Conservation (phyloP, 208 protist species). For the Leishmania martiniquensis region DNA sequence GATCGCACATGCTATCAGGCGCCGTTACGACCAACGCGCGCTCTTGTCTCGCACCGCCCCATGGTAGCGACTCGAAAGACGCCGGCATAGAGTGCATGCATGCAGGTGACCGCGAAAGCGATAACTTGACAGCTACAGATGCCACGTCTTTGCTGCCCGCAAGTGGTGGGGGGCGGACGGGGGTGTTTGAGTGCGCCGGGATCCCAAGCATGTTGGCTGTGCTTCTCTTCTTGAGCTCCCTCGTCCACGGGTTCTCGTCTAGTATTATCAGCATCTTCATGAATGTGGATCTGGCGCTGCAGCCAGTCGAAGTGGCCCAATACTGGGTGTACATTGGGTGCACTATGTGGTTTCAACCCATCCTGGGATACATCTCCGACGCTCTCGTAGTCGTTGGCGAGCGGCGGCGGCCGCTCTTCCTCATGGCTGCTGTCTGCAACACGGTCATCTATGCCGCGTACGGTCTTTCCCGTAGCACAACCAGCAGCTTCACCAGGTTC, state of each 20-base stretch:
- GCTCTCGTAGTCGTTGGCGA: slow-evolving; percentile 38
- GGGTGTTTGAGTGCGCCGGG: slow-evolving; percentile 5
- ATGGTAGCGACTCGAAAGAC: not conserved
- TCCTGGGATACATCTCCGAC: slow-evolving; percentile 44
- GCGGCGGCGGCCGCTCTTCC: slow-evolving; percentile 45
- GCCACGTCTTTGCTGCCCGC: not conserved
- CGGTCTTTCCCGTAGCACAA: slow-evolving; percentile 6
- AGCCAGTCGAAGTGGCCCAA: slow-evolving; percentile 36
- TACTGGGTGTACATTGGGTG: slow-evolving; percentile 53
- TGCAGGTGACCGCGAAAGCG: not conserved
- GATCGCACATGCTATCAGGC: not conserved
- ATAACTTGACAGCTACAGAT: not conserved
- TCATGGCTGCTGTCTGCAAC: slow-evolving; percentile 33
- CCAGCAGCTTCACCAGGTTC: slow-evolving; percentile 20
- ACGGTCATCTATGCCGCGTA: slow-evolving; percentile 35
- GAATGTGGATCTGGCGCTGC: slow-evolving; percentile 27
- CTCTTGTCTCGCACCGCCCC: not conserved
- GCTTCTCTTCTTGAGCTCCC: slow-evolving; percentile 37
- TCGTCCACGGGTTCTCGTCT: slow-evolving; percentile 39
- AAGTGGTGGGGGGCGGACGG: not conserved
- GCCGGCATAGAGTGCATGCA: not conserved
- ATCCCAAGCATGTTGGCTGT: slow-evolving; percentile 35
- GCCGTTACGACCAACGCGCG: not conserved
- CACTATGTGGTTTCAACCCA: slow-evolving; percentile 35
- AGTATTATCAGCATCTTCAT: slow-evolving; percentile 43